Conservation (phyloP, 176 grass and related monocot species). For the Bonia amplexicaulis region DNA sequence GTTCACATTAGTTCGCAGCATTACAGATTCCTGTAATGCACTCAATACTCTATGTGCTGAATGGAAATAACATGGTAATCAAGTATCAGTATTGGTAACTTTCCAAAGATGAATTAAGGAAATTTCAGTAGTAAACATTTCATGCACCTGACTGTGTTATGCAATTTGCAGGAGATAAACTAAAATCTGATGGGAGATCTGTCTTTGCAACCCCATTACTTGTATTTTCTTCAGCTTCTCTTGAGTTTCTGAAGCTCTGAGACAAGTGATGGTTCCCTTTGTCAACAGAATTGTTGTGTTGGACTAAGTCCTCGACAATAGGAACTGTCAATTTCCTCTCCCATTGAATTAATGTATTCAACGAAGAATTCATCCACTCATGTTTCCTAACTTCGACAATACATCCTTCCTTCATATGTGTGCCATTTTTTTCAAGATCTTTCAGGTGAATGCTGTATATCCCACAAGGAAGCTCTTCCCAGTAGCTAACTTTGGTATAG, state of each 20-base stretch:
- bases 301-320: neutral
- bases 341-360: constrained; percentile 68
- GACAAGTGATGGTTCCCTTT: constrained; percentile 8
- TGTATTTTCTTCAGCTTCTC: constrained; percentile 21
- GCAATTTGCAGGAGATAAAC: constrained; percentile 15
- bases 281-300: neutral
- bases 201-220: neutral
- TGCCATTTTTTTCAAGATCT: neutral
- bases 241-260: constrained; percentile 1
- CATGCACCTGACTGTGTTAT: constrained; percentile 13
- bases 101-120: neutral
- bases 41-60: constrained; percentile 53
- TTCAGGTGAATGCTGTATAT: constrained; percentile 68
- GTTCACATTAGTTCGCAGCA: constrained; percentile 60
- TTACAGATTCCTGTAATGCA: constrained; percentile 76
- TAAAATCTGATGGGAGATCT: constrained; percentile 20
- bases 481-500: constrained; percentile 29
- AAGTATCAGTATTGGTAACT: constrained; percentile 25
- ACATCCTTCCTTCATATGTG: constrained; percentile 30
- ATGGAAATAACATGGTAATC: constrained; percentile 25
- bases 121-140: constrained; percentile 15
- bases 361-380: constrained; percentile 49
- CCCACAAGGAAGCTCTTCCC: constrained; percentile 90
- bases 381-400: constrained; percentile 47
- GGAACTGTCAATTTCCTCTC: constrained; percentile 57